Evolutionary conservation across 139 green algal genomes (phyloP).

Genomic region (Asterochloris erici): DNA sequence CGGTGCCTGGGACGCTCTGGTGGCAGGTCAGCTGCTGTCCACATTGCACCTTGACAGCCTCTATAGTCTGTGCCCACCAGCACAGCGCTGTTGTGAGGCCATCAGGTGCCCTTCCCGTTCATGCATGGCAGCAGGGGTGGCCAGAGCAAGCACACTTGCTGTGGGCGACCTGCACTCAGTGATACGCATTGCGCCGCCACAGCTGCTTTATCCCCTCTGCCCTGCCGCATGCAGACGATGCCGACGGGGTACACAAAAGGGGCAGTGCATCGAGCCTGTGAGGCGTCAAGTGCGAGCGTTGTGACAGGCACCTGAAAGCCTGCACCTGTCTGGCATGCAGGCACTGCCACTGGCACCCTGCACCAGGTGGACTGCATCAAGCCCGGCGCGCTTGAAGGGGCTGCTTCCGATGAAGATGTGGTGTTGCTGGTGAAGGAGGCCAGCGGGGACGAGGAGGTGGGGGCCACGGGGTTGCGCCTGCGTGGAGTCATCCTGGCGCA

Average conservation of each 20-base stretch:
- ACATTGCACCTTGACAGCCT: no score
- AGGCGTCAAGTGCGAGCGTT: neutral
- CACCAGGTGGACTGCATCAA: constrained; percentile 57
- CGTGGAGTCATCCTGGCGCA: constrained; percentile 82
- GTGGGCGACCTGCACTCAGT: no score
- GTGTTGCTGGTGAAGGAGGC: constrained; percentile 72
- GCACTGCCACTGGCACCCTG: constrained; percentile 37
- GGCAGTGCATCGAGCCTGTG: neutral
- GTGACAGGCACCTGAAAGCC: neutral
- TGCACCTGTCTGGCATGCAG: neutral
- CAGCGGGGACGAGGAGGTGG: constrained; percentile 93
- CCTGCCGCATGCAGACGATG: neutral
- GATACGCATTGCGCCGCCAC: no score
- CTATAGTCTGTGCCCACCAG: no score
- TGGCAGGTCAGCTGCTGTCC: constrained; percentile 48
- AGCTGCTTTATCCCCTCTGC: no score
- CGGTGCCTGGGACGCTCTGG: constrained; percentile 82
- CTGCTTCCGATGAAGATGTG: constrained; percentile 13
- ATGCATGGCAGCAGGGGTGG: no score
- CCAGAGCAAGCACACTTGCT: no score
- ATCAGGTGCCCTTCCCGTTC: no score
- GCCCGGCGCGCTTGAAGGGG: constrained; percentile 44
- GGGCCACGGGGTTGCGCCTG: constrained; percentile 55
- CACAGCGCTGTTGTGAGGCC: no score
- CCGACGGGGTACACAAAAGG: neutral